Conservation (phyloP, 148 eudicot species). For the Cornus controversa region DNA sequence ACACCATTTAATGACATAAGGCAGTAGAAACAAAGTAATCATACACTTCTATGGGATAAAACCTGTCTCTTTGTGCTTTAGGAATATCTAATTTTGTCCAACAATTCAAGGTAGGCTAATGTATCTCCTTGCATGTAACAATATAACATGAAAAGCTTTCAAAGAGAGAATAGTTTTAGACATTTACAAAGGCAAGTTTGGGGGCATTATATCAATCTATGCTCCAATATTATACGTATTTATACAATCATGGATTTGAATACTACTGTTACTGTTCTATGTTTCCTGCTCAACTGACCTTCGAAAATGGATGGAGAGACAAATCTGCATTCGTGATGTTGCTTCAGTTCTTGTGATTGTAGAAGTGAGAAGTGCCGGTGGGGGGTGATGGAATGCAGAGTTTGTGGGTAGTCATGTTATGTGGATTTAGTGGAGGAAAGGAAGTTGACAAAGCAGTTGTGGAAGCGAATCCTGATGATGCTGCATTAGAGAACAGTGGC, state of each 20-base stretch:
- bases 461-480: constrained; percentile 95
- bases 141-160: background rate
- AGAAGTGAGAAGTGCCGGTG: constrained; percentile 14
- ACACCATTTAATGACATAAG: no score
- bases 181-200: background rate
- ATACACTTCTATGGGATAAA: no score
- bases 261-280: background rate
- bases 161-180: background rate
- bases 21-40: no score
- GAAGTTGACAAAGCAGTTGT: constrained; percentile 23
- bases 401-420: constrained; percentile 16
- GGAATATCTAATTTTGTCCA: no score
- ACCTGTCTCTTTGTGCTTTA: background rate
- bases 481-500: constrained; percentile 57
- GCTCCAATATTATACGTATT: background rate
- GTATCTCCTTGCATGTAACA: background rate
- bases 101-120: no score
- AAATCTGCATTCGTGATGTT: background rate
- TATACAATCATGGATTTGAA: background rate
- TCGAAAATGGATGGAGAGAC: background rate
- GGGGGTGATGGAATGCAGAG: constrained; percentile 21
- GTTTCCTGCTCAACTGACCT: constrained; percentile 1
- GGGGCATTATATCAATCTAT: constrained; percentile 4
- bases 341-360: constrained; percentile 12
- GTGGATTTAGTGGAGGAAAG: constrained; percentile 10